Conservation (phyloP, 1,284 basidiomycete genomes). For the Sporisorium iseilematis-ciliati region DNA sequence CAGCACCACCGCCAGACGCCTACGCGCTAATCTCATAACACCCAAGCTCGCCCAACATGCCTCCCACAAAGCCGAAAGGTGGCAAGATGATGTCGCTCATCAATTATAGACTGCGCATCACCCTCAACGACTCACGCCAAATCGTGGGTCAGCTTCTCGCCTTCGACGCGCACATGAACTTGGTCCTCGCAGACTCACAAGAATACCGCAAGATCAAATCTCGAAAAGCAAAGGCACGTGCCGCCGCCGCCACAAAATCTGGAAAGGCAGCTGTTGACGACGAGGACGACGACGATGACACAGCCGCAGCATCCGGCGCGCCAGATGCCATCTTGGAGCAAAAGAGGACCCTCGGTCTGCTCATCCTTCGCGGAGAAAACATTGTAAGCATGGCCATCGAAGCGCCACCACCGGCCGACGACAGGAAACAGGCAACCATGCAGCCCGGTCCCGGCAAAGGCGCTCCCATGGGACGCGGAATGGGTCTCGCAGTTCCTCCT, state of each 20-base stretch:
- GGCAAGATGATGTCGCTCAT: constrained; percentile 94
- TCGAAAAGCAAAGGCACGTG: constrained; percentile 52
- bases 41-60: constrained; percentile 26
- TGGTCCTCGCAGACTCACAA: constrained; percentile 86
- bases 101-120: constrained; percentile 97
- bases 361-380: constrained; percentile 95
- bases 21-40: background rate
- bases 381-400: constrained; percentile 95
- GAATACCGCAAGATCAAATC: constrained; percentile 67
- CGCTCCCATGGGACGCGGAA: constrained; percentile 94
- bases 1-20: background rate
- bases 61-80: constrained; percentile 65
- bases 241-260: constrained; percentile 38
- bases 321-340: constrained; percentile 81
- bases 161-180: constrained; percentile 99
- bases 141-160: constrained; percentile 98
- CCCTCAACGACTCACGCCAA: constrained; percentile 95
- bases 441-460: constrained; percentile 91
- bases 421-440: constrained; percentile 89
- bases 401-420: constrained; percentile 91
- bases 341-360: constrained; percentile 93
- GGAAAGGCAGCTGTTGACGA: constrained; percentile 49
- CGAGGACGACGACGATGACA: constrained; percentile 61
- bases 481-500: constrained; percentile 89
- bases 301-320: constrained; percentile 22